phyloP scores from a whole-genome alignment of 164 flowering plant species.

The Saururus chinensis region DNA sequence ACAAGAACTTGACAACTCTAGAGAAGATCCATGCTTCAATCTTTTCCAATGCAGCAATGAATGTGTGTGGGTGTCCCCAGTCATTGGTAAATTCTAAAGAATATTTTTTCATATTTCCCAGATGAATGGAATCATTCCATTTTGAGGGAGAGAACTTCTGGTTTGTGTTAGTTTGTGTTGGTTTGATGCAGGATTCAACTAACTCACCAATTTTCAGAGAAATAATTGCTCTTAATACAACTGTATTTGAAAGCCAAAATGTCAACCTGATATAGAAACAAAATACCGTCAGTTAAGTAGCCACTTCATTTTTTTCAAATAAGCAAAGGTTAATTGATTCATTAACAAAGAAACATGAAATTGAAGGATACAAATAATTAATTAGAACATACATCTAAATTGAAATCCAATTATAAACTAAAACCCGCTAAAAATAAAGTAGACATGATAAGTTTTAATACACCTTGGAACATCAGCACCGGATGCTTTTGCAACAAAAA shows the following conservation, averaged over 20 bases:
- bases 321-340: too few species aligned
- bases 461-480: slow-evolving; percentile 97
- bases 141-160: slow-evolving; percentile 27
- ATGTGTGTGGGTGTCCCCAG: slow-evolving; percentile 58
- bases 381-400: too few species aligned
- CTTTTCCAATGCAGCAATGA: slow-evolving; percentile 56
- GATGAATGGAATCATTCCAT: slow-evolving; percentile 38
- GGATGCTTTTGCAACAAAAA: slow-evolving; percentile 84
- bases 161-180: slow-evolving; percentile 15
- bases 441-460: background rate
- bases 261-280: slow-evolving; percentile 44
- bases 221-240: slow-evolving; percentile 64
- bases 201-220: slow-evolving; percentile 29
- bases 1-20: slow-evolving; percentile 71
- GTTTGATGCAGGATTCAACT: slow-evolving; percentile 13
- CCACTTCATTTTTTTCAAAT: too few species aligned
- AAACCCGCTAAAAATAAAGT: background rate
- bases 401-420: background rate
- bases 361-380: too few species aligned
- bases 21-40: slow-evolving; percentile 88
- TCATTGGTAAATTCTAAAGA: slow-evolving; percentile 16
- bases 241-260: slow-evolving; percentile 86
- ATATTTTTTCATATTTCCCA: slow-evolving; percentile 16
- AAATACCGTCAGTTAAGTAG: too few species aligned
- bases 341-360: too few species aligned